Evolutionary conservation across 2,329 filamentous ascomycete genomes (phyloP).

Genomic region (Xylogone sp.): DNA sequence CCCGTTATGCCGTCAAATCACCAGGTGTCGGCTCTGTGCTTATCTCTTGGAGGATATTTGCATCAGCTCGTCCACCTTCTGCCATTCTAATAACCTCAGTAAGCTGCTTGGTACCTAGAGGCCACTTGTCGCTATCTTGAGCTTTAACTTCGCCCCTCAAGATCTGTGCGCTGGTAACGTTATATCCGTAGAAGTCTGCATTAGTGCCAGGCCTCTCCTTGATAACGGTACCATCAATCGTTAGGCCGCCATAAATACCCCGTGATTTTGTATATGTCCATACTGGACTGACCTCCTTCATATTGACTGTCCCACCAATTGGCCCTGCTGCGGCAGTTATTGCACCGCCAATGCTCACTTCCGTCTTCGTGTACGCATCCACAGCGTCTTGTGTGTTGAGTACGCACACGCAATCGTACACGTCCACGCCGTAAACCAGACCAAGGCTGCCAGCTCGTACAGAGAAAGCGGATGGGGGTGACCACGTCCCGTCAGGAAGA

Average conservation of each 20-base stretch:
- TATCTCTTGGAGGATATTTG: too few relatives aligned
- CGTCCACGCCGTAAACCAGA: conserved; percentile 77
- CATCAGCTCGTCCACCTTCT: conserved; percentile 3
- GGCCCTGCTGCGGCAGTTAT: conserved; percentile 69
- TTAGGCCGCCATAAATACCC: conserved; percentile 59
- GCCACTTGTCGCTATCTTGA: conserved; percentile 3
- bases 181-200: conserved; percentile 9
- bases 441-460: conserved; percentile 77
- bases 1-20: too few relatives aligned
- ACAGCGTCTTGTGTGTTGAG: conserved; percentile 77
- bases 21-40: too few relatives aligned
- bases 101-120: conserved; percentile 4
- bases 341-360: conserved; percentile 75
- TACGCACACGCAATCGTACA: conserved; percentile 85
- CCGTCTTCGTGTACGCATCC: conserved; percentile 70
- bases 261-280: conserved; percentile 61
- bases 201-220: conserved; percentile 8
- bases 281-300: conserved; percentile 44
- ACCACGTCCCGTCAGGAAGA: conserved; percentile 66
- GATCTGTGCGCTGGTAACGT: conserved; percentile 5
- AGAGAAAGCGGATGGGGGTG: conserved; percentile 77
- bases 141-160: conserved; percentile 5
- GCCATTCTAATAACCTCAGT: conserved; percentile 9
- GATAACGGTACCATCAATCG: conserved; percentile 11
- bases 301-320: conserved; percentile 33